phyloP scores from a whole-genome alignment of 139 green algal species.

The Chlorella ohadii region DNA sequence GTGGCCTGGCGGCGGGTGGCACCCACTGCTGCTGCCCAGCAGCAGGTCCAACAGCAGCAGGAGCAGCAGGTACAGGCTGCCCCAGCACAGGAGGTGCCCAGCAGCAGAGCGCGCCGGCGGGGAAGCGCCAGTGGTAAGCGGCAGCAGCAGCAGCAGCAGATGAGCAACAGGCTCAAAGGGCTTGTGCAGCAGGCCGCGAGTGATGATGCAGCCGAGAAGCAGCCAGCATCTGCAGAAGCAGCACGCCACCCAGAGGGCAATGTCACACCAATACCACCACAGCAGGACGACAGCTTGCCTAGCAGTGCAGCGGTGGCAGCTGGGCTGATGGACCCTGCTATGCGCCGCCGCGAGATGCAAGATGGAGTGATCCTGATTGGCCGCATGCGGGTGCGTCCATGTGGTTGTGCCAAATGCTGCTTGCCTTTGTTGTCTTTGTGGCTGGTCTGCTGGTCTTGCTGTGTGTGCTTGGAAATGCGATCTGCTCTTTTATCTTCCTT shows the following conservation, averaged over 20 bases:
- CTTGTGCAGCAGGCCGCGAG: not conserved
- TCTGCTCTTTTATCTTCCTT: too few relatives aligned
- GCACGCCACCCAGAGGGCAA: not conserved
- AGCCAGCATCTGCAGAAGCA: not conserved
- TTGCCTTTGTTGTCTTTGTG: not conserved
- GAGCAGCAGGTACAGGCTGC: not conserved
- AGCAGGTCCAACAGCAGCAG: conserved; percentile 8
- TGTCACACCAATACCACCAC: not conserved
- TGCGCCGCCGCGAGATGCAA: not conserved
- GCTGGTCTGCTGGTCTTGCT: too few relatives aligned
- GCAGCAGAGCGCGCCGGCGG: not conserved
- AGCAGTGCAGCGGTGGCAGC: not conserved
- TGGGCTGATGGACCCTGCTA: not conserved
- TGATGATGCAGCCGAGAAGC: not conserved
- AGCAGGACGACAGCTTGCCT: not conserved
- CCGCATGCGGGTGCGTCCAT: conserved; percentile 33
- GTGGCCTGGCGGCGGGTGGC: not conserved
- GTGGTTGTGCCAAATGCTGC: not conserved
- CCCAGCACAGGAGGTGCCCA: not conserved
- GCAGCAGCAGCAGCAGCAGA: conserved; percentile 16
- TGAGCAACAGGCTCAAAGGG: conserved; percentile 24
- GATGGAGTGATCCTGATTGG: conserved; percentile 32
- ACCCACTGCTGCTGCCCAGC: too few relatives aligned
- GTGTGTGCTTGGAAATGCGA: too few relatives aligned
- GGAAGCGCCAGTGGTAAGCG: conserved; percentile 19